Percentiles rank a stretch among this genome's conserved stretches.
Evolutionary conservation across 2,329 filamentous ascomycete genomes (phyloP).

Genomic region (Penicillium fuscoglaucum): DNA sequence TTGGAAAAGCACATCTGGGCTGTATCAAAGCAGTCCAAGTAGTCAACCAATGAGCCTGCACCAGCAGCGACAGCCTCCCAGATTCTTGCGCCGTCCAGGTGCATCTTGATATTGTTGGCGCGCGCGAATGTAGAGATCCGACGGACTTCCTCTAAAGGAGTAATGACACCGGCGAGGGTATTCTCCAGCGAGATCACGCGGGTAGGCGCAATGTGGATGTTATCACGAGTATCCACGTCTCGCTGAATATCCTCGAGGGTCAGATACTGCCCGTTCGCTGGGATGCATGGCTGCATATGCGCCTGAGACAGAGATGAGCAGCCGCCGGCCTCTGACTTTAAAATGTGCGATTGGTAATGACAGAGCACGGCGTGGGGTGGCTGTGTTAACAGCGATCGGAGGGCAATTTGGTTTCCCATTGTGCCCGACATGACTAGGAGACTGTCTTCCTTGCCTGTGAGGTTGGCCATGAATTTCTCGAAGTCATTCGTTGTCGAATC

Average conservation of each 20-base stretch:
- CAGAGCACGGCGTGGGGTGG: not conserved
- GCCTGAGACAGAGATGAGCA: not conserved
- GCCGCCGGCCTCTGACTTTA: not conserved
- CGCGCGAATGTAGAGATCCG: not conserved
- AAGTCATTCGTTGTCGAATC: not conserved
- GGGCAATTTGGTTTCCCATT: not conserved
- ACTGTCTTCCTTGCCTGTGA: not conserved
- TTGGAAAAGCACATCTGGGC: not conserved
- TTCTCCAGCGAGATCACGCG: not conserved
- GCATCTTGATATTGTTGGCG: too few relatives aligned
- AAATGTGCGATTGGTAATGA: not conserved
- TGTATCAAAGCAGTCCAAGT: not conserved
- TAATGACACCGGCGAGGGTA: not conserved
- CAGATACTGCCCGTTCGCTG: not conserved
- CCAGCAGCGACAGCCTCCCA: not conserved
- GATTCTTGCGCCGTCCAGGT: not conserved
- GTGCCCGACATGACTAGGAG: not conserved
- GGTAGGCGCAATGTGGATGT: not conserved
- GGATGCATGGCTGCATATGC: not conserved
- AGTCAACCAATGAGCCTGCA: not conserved
- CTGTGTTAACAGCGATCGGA: not conserved
- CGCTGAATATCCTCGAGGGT: not conserved
- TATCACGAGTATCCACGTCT: not conserved
- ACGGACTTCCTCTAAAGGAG: not conserved
- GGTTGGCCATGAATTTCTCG: not conserved